phyloP scores from a whole-genome alignment of 805 yeast genomes.

The Kuraishia borneana region DNA sequence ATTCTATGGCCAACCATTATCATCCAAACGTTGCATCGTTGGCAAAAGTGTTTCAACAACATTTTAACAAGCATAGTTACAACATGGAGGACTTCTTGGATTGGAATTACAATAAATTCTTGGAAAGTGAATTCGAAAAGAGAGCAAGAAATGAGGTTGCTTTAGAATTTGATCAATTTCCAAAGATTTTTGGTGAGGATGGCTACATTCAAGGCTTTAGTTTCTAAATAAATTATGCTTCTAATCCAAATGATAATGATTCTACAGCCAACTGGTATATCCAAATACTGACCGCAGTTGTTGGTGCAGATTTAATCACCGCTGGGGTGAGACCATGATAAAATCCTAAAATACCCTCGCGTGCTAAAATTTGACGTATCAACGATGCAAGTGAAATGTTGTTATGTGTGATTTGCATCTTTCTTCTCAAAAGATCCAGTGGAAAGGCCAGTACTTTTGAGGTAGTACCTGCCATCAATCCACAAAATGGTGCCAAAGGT shows the following conservation, averaged over 20 bases:
- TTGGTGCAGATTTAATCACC: slow-evolving; percentile 70
- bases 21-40: slow-evolving; percentile 93
- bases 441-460: slow-evolving; percentile 78
- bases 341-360: slow-evolving; percentile 57
- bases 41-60: slow-evolving; percentile 81
- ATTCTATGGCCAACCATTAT: slow-evolving; percentile 64
- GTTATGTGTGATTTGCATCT: slow-evolving; percentile 49
- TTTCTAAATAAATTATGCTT: neutral
- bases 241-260: slow-evolving; percentile 3
- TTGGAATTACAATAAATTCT: slow-evolving; percentile 65
- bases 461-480: slow-evolving; percentile 64
- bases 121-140: slow-evolving; percentile 55
- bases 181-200: slow-evolving; percentile 21
- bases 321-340: slow-evolving; percentile 71
- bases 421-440: slow-evolving; percentile 68
- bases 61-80: slow-evolving; percentile 74
- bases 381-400: slow-evolving; percentile 11
- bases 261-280: slow-evolving; percentile 18
- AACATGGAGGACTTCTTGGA: slow-evolving; percentile 91
- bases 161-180: slow-evolving; percentile 58
- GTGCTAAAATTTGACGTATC: slow-evolving; percentile 26
- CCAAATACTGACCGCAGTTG: slow-evolving; percentile 30
- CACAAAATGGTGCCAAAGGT: slow-evolving; percentile 33
- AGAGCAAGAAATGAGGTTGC: slow-evolving; percentile 65
- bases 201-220: neutral